These are phyloP conservation scores for Penicillium robsamsonii DNA, from an alignment of 495 filamentous ascomycete species.

Conservation along the genomic window DNA sequence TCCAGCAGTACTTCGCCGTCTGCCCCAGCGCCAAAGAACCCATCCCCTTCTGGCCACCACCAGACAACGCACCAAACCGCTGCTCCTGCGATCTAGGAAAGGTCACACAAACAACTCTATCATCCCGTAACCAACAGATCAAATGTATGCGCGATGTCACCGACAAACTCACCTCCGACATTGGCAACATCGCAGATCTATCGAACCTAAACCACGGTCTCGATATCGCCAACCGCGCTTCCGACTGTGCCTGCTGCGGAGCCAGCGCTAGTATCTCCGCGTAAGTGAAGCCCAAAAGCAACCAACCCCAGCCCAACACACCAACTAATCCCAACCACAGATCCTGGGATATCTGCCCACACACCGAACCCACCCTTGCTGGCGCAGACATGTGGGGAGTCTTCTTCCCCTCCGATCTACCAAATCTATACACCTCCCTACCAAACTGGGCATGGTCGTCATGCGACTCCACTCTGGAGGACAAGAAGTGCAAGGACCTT, in stretches of 20 bases:
- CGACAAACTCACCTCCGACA: conserved; percentile 13
- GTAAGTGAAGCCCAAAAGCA: conserved; percentile 11
- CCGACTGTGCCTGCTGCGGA: conserved; percentile 30
- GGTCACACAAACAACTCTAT: conserved; percentile 23
- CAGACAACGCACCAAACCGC: conserved; percentile 30
- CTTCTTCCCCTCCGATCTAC: conserved; percentile 26
- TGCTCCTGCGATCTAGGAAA: conserved; percentile 36
- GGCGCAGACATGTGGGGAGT: conserved; percentile 29
- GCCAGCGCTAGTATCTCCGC: conserved; percentile 31
- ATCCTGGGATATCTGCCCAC: conserved; percentile 28
- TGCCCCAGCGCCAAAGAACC: conserved; percentile 28
- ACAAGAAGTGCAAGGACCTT: conserved; percentile 14
- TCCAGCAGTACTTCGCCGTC: conserved; percentile 33
- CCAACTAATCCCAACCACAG: conserved; percentile 6
- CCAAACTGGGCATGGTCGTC: conserved; percentile 25
- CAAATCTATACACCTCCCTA: conserved; percentile 27
- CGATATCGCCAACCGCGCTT: conserved; percentile 20
- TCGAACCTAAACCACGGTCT: conserved; percentile 15
- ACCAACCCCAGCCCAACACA: not conserved
- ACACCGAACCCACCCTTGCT: conserved; percentile 26
- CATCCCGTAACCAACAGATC: conserved; percentile 24
- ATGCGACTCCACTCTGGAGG: conserved; percentile 22
- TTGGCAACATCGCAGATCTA: conserved; percentile 15
- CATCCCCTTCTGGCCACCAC: conserved; percentile 37
- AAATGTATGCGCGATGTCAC: conserved; percentile 25